Conservation (phyloP, 1,284 basidiomycete genomes). For the Puccinia coronata region DNA sequence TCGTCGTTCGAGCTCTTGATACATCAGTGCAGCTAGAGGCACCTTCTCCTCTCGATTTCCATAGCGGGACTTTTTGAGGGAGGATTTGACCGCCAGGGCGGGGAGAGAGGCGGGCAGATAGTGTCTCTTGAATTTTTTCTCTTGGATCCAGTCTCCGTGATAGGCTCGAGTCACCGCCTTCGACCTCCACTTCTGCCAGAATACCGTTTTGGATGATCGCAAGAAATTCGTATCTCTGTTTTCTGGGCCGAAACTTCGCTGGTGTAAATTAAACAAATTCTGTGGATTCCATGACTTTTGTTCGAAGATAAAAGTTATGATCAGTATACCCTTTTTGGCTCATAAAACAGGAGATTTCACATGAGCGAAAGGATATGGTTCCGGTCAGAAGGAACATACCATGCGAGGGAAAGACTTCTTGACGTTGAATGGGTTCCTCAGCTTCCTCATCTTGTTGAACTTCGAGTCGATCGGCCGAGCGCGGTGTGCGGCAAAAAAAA, state of each 20-base stretch:
- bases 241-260: slow-evolving; percentile 66
- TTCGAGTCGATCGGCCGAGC: slow-evolving; percentile 7
- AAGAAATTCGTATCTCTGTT: slow-evolving; percentile 66
- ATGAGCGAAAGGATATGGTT: too few relatives aligned
- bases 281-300: slow-evolving; percentile 69
- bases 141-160: slow-evolving; percentile 92
- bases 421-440: slow-evolving; percentile 59
- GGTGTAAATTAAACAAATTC: slow-evolving; percentile 79
- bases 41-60: slow-evolving; percentile 58
- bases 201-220: slow-evolving; percentile 69
- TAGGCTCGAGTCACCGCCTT: slow-evolving; percentile 90
- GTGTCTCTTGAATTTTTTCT: slow-evolving; percentile 92
- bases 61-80: slow-evolving; percentile 61
- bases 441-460: slow-evolving; percentile 30
- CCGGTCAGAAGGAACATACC: slow-evolving; percentile 56
- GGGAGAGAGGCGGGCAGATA: slow-evolving; percentile 85
- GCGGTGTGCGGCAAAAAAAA: not conserved
- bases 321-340: too few relatives aligned
- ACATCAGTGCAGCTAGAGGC: slow-evolving; percentile 87
- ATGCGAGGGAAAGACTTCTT: slow-evolving; percentile 62
- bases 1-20: slow-evolving; percentile 85
- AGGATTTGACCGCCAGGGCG: slow-evolving; percentile 70
- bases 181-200: slow-evolving; percentile 87
- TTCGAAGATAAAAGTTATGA: not conserved
- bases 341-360: too few relatives aligned